phyloP scores from a whole-genome alignment of 805 yeast genomes.

The Wickerhamomyces tratensis region DNA sequence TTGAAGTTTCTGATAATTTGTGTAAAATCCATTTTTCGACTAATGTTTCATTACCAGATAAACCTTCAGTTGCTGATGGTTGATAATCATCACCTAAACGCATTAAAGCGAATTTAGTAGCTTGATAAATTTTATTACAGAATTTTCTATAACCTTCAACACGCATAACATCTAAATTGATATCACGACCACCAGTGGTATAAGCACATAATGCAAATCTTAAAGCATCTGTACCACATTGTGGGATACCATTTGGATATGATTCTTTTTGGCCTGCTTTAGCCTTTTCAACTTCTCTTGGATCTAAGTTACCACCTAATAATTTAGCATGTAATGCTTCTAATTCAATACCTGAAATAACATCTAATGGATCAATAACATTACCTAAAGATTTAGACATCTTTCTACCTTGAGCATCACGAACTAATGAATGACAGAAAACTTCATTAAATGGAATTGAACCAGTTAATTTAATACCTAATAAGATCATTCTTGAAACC shows the following conservation, averaged over 20 bases:
- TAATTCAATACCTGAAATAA: slow-evolving; percentile 78
- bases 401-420: slow-evolving; percentile 98
- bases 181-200: slow-evolving; percentile 98
- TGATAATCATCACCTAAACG: slow-evolving; percentile 81
- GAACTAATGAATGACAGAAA: slow-evolving; percentile 95
- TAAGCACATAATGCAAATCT: slow-evolving; percentile 97
- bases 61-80: slow-evolving; percentile 60
- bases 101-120: slow-evolving; percentile 92
- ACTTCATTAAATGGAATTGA: slow-evolving; percentile 91
- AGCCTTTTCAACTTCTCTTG: slow-evolving; percentile 81
- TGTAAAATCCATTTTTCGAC: slow-evolving; percentile 97
- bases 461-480: slow-evolving; percentile 87
- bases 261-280: slow-evolving; percentile 78
- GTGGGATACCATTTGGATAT: slow-evolving; percentile 96
- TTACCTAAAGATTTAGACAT: slow-evolving; percentile 98
- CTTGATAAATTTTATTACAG: slow-evolving; percentile 99
- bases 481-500: slow-evolving; percentile 94
- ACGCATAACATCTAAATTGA: slow-evolving; percentile 89
- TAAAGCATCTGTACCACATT: slow-evolving; percentile 98
- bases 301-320: slow-evolving; percentile 75
- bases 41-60: slow-evolving; percentile 74
- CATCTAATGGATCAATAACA: slow-evolving; percentile 93
- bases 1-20: slow-evolving; percentile 64
- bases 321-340: slow-evolving; percentile 74
- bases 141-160: slow-evolving; percentile 99